Base-by-base conservation (phyloP, 768 basidiomycete genomes). In the Boletus rufocinnamomeus region DNA sequence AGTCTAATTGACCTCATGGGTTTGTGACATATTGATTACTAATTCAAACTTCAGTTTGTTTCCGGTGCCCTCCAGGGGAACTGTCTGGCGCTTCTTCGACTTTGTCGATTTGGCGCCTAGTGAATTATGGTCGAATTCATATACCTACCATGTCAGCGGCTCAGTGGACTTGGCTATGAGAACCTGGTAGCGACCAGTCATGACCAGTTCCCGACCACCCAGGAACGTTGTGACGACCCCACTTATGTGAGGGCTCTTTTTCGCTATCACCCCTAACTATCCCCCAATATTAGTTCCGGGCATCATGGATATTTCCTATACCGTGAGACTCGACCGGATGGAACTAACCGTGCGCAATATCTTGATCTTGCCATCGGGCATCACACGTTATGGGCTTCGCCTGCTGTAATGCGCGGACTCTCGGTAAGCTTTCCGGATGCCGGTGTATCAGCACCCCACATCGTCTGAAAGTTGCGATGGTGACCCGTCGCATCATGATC, bases 1-100 rank as follows among this genome's bases (percentile, higher is more conserved):
- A 57, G 60, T 27, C 53, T 37, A 52, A 52, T 37, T 43, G 16
- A 9, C 28, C 43, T 14, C 60, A 41, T 48, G 48, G 28, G 11
- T 19, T 16, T 19, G 44, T 38, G 23, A 25, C 48, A 43, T 34
- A 28, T 16, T 35, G 43, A 14, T 37, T 14, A 7, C 10, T 35
- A 38, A 50, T 46, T 8, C 32, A 30, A 43, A 50, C 11, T 47
- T n/a, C 32, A 14, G 2, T 23, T 32, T 21, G 13, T 21, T 37
- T 54, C 51, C 59, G 10, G 16, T 7, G n/a, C 38, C n/a, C 45
- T 28, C n/a, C n/a, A n/a, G n/a, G n/a, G 57, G 57, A 28, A 11
- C 38, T 23, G 11, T 16, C 13, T 2, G n/a, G 17, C 25, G 5
- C 11, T 28, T 1, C 17, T 41, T 52, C 23, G 11, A 13, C 50